These are phyloP conservation scores for Actinomortierella wolfii DNA, from an alignment of 371 early-diverging fungal species.

Conservation along the genomic window DNA sequence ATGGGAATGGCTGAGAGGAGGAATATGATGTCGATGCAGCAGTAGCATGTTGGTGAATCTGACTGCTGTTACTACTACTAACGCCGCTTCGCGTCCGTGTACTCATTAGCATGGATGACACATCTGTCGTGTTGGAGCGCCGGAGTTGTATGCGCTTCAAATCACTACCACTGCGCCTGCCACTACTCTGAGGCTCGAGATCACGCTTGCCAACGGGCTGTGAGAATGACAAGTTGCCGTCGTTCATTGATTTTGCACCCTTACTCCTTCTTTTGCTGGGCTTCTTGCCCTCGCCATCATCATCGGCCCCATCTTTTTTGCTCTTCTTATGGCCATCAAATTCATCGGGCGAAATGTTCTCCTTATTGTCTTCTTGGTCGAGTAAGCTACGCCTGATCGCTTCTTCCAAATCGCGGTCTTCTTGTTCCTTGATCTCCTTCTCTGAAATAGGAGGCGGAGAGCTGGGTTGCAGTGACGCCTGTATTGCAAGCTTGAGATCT, in stretches of 20 bases:
- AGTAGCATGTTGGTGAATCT: no score
- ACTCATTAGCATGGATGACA: no score
- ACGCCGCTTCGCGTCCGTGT: no score
- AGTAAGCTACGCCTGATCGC: slow-evolving; percentile 26
- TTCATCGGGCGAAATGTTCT: slow-evolving; percentile 32
- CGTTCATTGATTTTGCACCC: not conserved
- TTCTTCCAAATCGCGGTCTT: slow-evolving; percentile 19
- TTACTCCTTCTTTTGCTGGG: not conserved
- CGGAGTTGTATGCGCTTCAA: slow-evolving; percentile 1
- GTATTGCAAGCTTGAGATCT: slow-evolving; percentile 12
- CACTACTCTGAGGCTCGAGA: not conserved
- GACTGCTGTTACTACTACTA: no score
- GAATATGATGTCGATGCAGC: no score
- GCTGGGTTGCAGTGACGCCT: slow-evolving; percentile 9
- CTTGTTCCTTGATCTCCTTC: slow-evolving; percentile 19
- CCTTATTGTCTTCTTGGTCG: slow-evolving; percentile 36
- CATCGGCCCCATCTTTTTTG: slow-evolving; percentile 1
- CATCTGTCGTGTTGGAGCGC: slow-evolving; percentile 15
- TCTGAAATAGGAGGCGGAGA: not conserved
- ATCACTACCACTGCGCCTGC: not conserved
- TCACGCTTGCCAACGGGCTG: not conserved
- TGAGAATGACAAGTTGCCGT: not conserved
- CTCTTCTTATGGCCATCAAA: slow-evolving; percentile 8
- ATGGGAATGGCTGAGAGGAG: no score
- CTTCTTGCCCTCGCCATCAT: not conserved